Percentiles rank a stretch among this genome's conserved stretches.
phyloP scores from a whole-genome alignment of 352 stramenopile species.

The Pythium phragmitis region DNA sequence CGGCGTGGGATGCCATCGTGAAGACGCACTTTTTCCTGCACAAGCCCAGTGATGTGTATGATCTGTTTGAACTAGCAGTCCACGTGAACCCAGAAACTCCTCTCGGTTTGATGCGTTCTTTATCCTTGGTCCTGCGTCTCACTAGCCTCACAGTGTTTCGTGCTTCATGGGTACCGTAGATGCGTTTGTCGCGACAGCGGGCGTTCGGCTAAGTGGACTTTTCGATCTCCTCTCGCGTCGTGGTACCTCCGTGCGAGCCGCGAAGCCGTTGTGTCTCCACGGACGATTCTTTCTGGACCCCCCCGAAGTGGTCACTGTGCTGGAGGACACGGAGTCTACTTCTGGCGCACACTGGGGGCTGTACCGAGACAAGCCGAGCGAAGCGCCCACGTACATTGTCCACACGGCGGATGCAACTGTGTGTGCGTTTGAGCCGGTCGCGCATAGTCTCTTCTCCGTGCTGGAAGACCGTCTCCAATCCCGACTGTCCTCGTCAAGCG shows the following conservation, averaged over 20 bases:
- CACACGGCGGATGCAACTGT: conserved; percentile 27
- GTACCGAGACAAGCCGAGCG: conserved; percentile 40
- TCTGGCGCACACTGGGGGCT: conserved; percentile 49
- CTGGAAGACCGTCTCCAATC: conserved; percentile 22
- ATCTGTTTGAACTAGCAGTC: conserved; percentile 43
- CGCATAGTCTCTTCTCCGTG: conserved; percentile 40
- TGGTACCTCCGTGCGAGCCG: conserved; percentile 22
- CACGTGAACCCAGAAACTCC: conserved; percentile 32
- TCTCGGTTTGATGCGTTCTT: conserved; percentile 25
- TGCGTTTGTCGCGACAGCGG: conserved; percentile 45
- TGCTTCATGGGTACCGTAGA: conserved; percentile 28
- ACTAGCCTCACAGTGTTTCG: not conserved
- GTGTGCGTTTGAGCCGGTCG: conserved; percentile 41
- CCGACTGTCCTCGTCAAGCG: not conserved
- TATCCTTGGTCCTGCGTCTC: not conserved
- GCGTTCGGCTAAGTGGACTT: conserved; percentile 39
- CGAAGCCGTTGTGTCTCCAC: conserved; percentile 51
- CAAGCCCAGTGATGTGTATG: conserved; percentile 41
- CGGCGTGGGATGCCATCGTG: conserved; percentile 43
- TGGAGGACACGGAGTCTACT: conserved; percentile 23
- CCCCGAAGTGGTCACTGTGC: conserved; percentile 45
- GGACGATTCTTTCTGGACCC: conserved; percentile 52
- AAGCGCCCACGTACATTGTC: conserved; percentile 46
- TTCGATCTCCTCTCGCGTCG: conserved; percentile 44
- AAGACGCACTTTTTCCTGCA: conserved; percentile 35